Conservation (phyloP, 306 rosid species). For the Rosa persica region DNA sequence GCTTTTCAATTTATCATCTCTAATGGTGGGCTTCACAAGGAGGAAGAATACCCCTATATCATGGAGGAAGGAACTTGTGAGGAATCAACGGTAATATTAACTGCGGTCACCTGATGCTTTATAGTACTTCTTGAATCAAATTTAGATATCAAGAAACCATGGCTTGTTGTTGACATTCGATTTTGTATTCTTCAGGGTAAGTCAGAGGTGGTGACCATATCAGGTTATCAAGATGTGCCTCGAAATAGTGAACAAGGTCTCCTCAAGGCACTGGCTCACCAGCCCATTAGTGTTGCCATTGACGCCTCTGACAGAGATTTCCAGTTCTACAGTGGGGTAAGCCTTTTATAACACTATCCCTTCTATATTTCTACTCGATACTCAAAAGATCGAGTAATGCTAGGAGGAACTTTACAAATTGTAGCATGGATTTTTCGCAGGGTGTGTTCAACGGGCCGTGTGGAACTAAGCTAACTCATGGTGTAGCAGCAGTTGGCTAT, state of each 20-base stretch:
- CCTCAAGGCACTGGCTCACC: constrained; percentile 86
- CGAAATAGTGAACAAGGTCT: constrained; percentile 68
- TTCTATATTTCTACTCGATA: not conserved
- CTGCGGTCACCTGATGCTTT: not conserved
- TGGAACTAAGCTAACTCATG: constrained; percentile 78
- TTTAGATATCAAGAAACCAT: not conserved
- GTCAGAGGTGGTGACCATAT: constrained; percentile 56
- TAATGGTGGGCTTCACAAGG: constrained; percentile 45
- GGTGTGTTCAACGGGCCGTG: constrained; percentile 85
- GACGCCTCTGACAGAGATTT: constrained; percentile 85
- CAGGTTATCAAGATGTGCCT: constrained; percentile 84
- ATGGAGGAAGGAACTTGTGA: constrained; percentile 91
- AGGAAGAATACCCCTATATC: constrained; percentile 51
- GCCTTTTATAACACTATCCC: not conserved
- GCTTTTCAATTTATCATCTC: constrained; percentile 41
- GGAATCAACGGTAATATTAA: constrained; percentile 50
- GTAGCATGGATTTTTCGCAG: constrained; percentile 30
- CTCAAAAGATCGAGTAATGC: not conserved
- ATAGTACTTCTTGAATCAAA: not conserved
- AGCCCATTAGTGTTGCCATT: constrained; percentile 85
- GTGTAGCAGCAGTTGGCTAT: constrained; percentile 89
- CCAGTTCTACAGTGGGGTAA: constrained; percentile 91
- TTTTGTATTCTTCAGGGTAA: constrained; percentile 47
- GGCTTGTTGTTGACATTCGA: not conserved
- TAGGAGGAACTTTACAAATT: not conserved